A percentile compares a stretch with the other conserved stretches of the same genome.
phyloP scores from a whole-genome alignment of 768 basidiomycete species.

The Mrakia frigida region DNA sequence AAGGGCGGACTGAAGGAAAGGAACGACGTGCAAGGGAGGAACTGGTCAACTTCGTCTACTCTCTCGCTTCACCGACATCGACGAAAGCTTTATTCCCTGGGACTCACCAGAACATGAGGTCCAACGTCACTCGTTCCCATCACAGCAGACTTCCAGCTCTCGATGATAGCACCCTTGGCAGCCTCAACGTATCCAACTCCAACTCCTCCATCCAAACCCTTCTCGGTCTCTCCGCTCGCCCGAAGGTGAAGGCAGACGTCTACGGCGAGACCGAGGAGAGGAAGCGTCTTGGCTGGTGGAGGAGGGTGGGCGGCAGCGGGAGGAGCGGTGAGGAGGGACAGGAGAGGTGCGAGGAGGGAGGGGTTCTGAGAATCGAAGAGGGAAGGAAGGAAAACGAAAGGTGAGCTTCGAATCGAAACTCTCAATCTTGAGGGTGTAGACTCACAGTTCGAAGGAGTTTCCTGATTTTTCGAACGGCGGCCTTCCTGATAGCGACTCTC shows the following conservation, averaged over 20 bases:
- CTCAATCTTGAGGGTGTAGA: constrained; percentile 8
- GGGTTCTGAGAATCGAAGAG: constrained; percentile 4
- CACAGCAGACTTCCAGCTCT: constrained; percentile 52
- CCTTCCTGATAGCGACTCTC: constrained; percentile 59
- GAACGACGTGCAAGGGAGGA: background rate
- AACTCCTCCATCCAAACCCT: constrained; percentile 50
- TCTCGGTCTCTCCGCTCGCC: constrained; percentile 32
- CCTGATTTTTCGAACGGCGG: constrained; percentile 58
- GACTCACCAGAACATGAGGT: constrained; percentile 52
- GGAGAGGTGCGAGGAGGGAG: constrained; percentile 44
- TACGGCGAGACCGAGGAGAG: constrained; percentile 63
- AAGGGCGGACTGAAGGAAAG: constrained; percentile 34
- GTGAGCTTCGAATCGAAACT: background rate
- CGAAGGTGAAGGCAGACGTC: constrained; percentile 63
- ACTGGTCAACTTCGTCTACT: background rate
- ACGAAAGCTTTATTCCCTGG: background rate
- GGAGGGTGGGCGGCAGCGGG: constrained; percentile 46
- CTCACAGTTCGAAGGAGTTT: constrained; percentile 64
- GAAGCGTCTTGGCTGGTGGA: constrained; percentile 46
- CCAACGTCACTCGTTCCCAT: constrained; percentile 57
- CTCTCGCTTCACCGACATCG: background rate
- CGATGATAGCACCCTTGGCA: constrained; percentile 47
- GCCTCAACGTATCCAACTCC: constrained; percentile 48
- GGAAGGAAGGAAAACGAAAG: background rate
- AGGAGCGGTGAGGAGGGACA: constrained; percentile 54